phyloP scores from a whole-genome alignment of 257 asterid genomes.

The Dorcoceras hygrometricum region DNA sequence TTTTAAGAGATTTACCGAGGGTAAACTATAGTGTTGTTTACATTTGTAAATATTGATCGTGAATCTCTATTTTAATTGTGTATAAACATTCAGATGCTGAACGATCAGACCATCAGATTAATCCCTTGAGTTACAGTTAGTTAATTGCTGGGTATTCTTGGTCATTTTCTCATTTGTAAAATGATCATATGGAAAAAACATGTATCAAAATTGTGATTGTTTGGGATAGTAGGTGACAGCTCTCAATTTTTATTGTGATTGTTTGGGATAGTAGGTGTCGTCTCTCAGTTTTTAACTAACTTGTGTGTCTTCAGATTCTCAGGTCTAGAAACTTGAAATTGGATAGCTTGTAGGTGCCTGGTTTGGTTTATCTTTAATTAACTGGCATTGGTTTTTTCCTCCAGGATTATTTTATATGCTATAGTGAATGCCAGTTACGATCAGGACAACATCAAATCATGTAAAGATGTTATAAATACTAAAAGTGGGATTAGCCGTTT shows the following conservation, averaged over 20 bases:
- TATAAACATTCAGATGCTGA: conserved; percentile 9
- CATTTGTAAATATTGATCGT: background rate
- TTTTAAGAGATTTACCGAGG: background rate
- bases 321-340: background rate
- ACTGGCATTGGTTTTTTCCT: conserved; percentile 5
- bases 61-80: background rate
- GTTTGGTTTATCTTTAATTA: background rate
- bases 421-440: conserved; percentile 73
- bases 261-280: background rate
- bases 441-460: conserved; percentile 49
- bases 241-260: background rate
- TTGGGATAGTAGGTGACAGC: conserved; percentile 3
- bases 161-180: background rate
- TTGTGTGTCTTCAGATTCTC: background rate
- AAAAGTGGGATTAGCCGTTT: conserved; percentile 60
- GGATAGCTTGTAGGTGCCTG: conserved; percentile 10
- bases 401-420: conserved; percentile 79
- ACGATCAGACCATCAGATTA: background rate
- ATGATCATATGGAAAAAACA: too few species aligned
- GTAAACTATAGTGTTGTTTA: background rate
- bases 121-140: background rate
- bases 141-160: background rate
- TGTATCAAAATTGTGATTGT: background rate
- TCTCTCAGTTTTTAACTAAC: conserved; percentile 1
- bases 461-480: conserved; percentile 61